phyloP scores from a whole-genome alignment of 2,329 filamentous ascomycete species.

The Bipolaris sorokiniana region DNA sequence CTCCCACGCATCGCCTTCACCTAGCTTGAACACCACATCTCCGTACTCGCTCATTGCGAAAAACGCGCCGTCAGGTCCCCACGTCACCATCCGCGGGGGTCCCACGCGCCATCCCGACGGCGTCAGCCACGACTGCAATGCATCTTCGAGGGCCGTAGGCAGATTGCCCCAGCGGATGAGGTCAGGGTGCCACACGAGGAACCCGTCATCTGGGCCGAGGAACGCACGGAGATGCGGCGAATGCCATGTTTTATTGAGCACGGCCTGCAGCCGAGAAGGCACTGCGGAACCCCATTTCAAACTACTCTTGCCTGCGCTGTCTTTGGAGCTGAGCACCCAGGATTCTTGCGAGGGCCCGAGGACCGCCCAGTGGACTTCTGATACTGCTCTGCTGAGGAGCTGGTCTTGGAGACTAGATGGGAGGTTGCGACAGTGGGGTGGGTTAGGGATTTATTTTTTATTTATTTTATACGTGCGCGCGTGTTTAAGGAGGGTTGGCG shows the following conservation, averaged over 20 bases:
- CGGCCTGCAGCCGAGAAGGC: constrained; percentile 27
- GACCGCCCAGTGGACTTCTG: constrained; percentile 42
- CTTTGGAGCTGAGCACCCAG: constrained; percentile 44
- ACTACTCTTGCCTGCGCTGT: constrained; percentile 30
- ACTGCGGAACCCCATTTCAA: constrained; percentile 39
- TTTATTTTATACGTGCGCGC: too few relatives aligned
- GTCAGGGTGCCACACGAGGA: constrained; percentile 45
- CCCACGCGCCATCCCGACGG: constrained; percentile 46
- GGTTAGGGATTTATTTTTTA: background rate
- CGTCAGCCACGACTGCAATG: constrained; percentile 46
- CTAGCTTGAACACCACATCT: constrained; percentile 37
- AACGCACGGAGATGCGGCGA: constrained; percentile 40
- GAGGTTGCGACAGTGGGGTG: constrained; percentile 33
- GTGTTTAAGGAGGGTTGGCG: background rate
- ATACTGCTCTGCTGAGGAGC: constrained; percentile 30
- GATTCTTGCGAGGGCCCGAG: constrained; percentile 39
- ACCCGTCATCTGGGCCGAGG: constrained; percentile 38
- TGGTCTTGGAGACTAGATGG: constrained; percentile 37
- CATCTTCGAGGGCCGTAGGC: constrained; percentile 36
- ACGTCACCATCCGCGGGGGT: constrained; percentile 41
- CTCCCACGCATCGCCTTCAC: constrained; percentile 33
- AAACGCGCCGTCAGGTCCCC: constrained; percentile 41
- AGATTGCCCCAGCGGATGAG: constrained; percentile 43
- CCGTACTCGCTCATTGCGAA: constrained; percentile 49
- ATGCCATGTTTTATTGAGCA: constrained; percentile 36